Evolutionary conservation across 2,329 filamentous ascomycete species (phyloP), one percentile per base, ranked within the genome.

Genomic region (Botrytis fragariae): DNA sequence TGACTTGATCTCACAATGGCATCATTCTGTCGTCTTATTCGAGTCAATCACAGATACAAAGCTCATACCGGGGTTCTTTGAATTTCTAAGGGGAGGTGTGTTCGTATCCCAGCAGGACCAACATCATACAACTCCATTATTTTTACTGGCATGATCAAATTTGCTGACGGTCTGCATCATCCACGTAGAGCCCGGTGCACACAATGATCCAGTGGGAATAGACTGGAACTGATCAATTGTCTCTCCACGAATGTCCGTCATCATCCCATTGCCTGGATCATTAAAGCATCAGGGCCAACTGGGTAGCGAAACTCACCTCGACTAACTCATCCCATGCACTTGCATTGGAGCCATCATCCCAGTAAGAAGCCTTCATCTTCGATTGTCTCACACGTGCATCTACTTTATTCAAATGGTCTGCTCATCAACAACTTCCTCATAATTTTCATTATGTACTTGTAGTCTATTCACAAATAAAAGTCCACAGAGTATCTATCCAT

Each of bases 391-490:
- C 48, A 48, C 10, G 25, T 29, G 35, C 45, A 54, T 51, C 22
- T 20, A 67, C 10, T n/a, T 6, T 37, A 54, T 54, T 54, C 64
- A 39, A 14, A n/a, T 10, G 25, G 25, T 67, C n/a, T 16, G n/a
- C 25, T 32, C 35, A 57, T 68, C 35, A 10, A n/a, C 9, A 32
- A 22, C 37, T 18, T n/a, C 18, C 25, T 29, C 32, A 22, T 4
- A n/a, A 54, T 39, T 68, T 68, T 54, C 64, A 68, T n/a, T 45
- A 44, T 32, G 18, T 32, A 45, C n/a, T 64, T 45, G 61, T 45
- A 64, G 61, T 45, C 45, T 10, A 22, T 45, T 20, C 20, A 35
- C 22, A 54, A 39, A 54, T 51, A 22, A 39, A 37, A 32, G 37
- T 32, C 22, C 22, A 29, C n/a, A 57, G 1, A 57, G 51, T n/a